Evolutionary conservation across 768 basidiomycete species (phyloP).

Genomic region (Lactifluus subvellereus): DNA sequence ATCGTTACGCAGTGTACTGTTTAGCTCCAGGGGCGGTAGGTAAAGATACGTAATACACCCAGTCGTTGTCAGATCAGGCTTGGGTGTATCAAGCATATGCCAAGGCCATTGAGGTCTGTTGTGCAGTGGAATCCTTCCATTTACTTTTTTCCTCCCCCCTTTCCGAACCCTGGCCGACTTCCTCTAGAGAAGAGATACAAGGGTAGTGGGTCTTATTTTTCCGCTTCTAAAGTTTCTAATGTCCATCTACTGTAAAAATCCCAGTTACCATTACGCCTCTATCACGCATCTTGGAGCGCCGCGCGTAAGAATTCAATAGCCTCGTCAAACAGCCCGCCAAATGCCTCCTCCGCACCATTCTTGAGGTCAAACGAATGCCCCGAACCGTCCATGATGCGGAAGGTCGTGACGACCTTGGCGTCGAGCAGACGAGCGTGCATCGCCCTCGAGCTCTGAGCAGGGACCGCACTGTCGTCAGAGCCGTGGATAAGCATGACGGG

Average conservation of each 20-base stretch:
- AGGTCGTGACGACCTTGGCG: conserved; percentile 34
- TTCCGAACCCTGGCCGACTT: no score
- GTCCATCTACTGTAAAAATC: background rate
- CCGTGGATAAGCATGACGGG: conserved; percentile 46
- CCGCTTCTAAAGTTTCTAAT: background rate
- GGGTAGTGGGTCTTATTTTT: background rate
- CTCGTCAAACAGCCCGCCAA: conserved; percentile 37
- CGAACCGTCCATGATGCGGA: conserved; percentile 37
- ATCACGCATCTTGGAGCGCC: background rate
- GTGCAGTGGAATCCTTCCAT: no score
- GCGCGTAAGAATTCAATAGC: conserved; percentile 27
- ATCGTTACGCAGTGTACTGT: no score
- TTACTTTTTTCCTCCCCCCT: no score
- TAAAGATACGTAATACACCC: no score
- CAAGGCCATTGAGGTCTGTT: no score
- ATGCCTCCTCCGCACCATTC: conserved; percentile 38
- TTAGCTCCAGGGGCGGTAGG: no score
- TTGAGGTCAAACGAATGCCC: conserved; percentile 57
- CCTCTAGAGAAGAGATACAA: no score
- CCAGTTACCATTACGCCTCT: background rate
- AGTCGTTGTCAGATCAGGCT: no score
- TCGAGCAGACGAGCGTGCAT: conserved; percentile 33
- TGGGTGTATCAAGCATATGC: no score
- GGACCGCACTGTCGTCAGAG: conserved; percentile 43
- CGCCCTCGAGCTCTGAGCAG: conserved; percentile 36